A percentile compares a stretch with the other conserved stretches of the same genome.
phyloP scores from a whole-genome alignment of 768 basidiomycete genomes.

The Naganishia friedmannii region DNA sequence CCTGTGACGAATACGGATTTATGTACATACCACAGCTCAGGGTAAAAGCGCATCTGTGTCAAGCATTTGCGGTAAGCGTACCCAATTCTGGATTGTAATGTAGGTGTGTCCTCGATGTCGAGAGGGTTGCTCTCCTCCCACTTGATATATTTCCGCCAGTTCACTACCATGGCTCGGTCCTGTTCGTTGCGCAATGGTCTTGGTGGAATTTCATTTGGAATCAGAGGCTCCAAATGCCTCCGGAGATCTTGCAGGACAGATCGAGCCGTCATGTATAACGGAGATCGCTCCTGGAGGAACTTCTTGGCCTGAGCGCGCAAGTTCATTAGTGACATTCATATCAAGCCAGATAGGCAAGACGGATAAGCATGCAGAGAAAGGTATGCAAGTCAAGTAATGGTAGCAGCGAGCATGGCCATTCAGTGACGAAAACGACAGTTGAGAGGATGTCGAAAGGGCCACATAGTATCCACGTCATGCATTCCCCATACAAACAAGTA shows the following conservation, averaged over 20 bases:
- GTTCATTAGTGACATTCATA: not conserved
- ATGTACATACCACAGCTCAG: conserved; percentile 77
- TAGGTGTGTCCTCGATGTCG: conserved; percentile 75
- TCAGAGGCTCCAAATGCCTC: conserved; percentile 64
- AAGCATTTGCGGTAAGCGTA: conserved; percentile 85
- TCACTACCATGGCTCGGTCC: conserved; percentile 72
- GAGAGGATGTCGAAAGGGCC: conserved; percentile 3
- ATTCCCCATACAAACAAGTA: conserved; percentile 16
- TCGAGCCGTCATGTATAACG: conserved; percentile 91
- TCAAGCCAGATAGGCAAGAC: conserved; percentile 6
- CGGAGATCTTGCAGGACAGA: conserved; percentile 76
- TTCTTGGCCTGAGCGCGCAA: conserved; percentile 71
- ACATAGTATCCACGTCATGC: conserved; percentile 24
- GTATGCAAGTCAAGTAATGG: not conserved
- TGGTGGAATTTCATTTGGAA: conserved; percentile 66
- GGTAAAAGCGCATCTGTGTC: conserved; percentile 86
- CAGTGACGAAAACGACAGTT: not conserved
- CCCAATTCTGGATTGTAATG: conserved; percentile 68
- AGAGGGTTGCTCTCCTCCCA: conserved; percentile 95
- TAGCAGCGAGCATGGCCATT: not conserved
- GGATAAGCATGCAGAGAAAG: not conserved
- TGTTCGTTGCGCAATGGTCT: conserved; percentile 68
- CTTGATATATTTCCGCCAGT: conserved; percentile 88
- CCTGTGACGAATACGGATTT: not conserved
- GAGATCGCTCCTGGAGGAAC: conserved; percentile 87